Evolutionary conservation across 192 early-diverging fungal species (phyloP), one percentile per base, ranked within the genome.

Genomic region (Backusella psychrophila): DNA sequence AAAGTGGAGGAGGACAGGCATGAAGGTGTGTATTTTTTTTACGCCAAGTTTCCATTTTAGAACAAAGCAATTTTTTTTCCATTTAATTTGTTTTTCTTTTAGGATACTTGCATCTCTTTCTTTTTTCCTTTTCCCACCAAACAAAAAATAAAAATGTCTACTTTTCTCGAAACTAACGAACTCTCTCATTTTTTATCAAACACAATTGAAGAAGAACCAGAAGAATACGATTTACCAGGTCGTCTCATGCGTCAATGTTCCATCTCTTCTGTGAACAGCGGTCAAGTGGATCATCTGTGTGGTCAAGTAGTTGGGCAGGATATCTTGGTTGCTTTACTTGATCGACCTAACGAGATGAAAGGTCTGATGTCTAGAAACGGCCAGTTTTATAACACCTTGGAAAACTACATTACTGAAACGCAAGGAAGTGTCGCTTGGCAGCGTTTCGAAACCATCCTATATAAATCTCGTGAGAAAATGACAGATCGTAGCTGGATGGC

Each of bases 401-500:
- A 70, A 23, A 56, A 69, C 35, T 75, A 81, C 14, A 72, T 81
- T 17, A 21, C 36, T 44, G 77, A 78, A 65, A 71, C 73, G 4
- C 77, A 78, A 70, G 78, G 78, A 38, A 35, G 71, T 17, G 31
- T 38, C 12, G 52, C 29, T 14, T 84, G 83, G 83, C 3, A 81
- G 26, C 29, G 70, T 23, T 84, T 84, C 35, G 34, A 78, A 23
- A 31, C 68, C 7, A 15, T 82, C 19, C 23, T 84, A 2, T 72
- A 80, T 36, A 41, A 81, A 36, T 52, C 73, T 35, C 78, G 83
- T 67, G 77, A 78, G 38, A 56, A 72, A 14, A 65, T 78, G 12
- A 53, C 77, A 2, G 80, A 84, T 63, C 52, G 68, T 19, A 14
- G 15, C 17, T 84, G 82, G 82, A 73, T 84, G 44, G 33, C 79